A percentile compares a stretch with the other conserved stretches of the same genome.
Evolutionary conservation across 345 rosid species (phyloP).

Genomic region (Salix arbutifolia): DNA sequence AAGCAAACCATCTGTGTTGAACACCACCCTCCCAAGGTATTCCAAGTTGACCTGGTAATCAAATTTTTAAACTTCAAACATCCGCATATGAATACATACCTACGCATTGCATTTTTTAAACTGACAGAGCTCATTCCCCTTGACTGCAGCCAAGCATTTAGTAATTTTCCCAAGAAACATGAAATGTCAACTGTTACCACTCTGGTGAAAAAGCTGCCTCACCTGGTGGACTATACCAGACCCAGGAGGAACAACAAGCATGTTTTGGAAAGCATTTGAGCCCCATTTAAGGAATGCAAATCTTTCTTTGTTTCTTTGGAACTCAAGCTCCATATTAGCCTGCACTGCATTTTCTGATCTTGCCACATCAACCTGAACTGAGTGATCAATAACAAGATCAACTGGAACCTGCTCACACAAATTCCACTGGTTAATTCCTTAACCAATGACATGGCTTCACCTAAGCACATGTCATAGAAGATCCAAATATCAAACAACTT

Average conservation of each 20-base stretch:
- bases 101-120: not conserved
- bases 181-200: not conserved
- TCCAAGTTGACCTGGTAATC: conserved; percentile 75
- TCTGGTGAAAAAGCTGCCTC: not conserved
- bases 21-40: conserved; percentile 89
- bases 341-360: conserved; percentile 88
- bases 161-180: no score
- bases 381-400: conserved; percentile 97
- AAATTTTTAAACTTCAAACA: conserved; percentile 1
- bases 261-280: conserved; percentile 78
- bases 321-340: conserved; percentile 92
- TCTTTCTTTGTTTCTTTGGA: conserved; percentile 79
- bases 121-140: not conserved
- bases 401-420: conserved; percentile 67
- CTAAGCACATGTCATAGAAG: not conserved
- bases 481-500: not conserved
- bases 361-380: conserved; percentile 92
- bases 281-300: conserved; percentile 97
- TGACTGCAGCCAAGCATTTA: not conserved
- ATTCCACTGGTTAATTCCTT: not conserved
- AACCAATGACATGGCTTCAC: not conserved
- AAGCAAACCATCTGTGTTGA: conserved; percentile 69
- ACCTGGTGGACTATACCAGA: conserved; percentile 98
- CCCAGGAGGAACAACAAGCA: conserved; percentile 98
- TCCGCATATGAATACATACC: not conserved